phyloP scores from a whole-genome alignment of 768 basidiomycete species.

The Paxillus ammoniavirescens region DNA sequence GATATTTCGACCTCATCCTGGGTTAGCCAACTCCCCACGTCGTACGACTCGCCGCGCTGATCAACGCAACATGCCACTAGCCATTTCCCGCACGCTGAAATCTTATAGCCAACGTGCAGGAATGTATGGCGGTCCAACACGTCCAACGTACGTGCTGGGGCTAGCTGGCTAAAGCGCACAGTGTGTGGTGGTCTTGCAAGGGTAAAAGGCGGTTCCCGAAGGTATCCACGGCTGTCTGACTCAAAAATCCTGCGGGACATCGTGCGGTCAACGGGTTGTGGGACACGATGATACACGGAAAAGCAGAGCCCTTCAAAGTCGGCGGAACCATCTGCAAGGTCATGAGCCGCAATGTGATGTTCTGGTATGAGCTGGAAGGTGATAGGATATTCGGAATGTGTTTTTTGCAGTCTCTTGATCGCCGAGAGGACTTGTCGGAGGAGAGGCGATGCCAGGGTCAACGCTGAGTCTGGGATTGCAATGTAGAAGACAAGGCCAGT shows the following conservation, averaged over 20 bases:
- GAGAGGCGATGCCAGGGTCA: conserved; percentile 61
- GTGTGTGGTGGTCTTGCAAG: conserved; percentile 47
- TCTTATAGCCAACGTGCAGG: conserved; percentile 73
- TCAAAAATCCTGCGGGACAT: conserved; percentile 54
- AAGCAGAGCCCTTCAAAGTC: conserved; percentile 52
- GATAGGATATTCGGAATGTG: conserved; percentile 46
- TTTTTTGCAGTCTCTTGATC: conserved; percentile 54
- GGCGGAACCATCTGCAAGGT: conserved; percentile 9
- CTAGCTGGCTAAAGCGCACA: conserved; percentile 39
- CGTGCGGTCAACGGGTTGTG: conserved; percentile 55
- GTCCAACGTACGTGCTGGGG: conserved; percentile 43
- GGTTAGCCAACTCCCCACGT: conserved; percentile 65
- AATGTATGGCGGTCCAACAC: conserved; percentile 58
- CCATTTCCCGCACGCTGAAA: conserved; percentile 73
- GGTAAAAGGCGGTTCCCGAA: conserved; percentile 66
- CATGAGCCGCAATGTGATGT: conserved; percentile 44
- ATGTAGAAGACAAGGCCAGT: conserved; percentile 65
- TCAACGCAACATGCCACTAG: conserved; percentile 73
- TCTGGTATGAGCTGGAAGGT: conserved; percentile 78
- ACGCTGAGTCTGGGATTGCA: conserved; percentile 55
- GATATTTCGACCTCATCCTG: conserved; percentile 47
- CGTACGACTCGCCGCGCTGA: conserved; percentile 74
- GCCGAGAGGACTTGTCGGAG: conserved; percentile 71
- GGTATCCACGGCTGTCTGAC: conserved; percentile 41
- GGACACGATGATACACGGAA: conserved; percentile 72